Percentiles rank a stretch among this genome's conserved stretches.
These are phyloP conservation scores for Penicillium arizonense DNA, from an alignment of 495 filamentous ascomycete genomes.

Conservation along the genomic window DNA sequence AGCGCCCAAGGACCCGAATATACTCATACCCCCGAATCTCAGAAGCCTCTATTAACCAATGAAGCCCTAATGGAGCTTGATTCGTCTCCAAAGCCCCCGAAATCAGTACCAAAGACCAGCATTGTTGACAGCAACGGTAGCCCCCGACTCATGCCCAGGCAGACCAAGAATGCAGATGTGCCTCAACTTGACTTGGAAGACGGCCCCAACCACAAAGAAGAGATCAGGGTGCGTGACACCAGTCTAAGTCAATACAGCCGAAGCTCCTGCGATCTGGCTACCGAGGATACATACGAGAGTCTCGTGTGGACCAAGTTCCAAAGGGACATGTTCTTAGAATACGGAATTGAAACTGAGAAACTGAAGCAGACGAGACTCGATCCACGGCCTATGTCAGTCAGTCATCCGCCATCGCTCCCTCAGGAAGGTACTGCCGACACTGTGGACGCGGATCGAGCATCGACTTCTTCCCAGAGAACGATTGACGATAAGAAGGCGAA, in stretches of 20 bases:
- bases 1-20: background rate
- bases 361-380: background rate
- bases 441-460: background rate
- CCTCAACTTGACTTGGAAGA: background rate
- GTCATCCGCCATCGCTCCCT: background rate
- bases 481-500: background rate
- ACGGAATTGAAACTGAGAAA: slow-evolving; percentile 18
- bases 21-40: slow-evolving; percentile 18
- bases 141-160: slow-evolving; percentile 15
- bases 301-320: slow-evolving; percentile 16
- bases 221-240: background rate
- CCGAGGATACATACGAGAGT: background rate
- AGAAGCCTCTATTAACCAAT: slow-evolving; percentile 18
- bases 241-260: slow-evolving; percentile 11
- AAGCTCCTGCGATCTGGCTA: slow-evolving; percentile 1
- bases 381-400: background rate
- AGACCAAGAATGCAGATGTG: background rate
- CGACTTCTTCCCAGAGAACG: slow-evolving; percentile 1
- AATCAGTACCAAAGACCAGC: slow-evolving; percentile 6
- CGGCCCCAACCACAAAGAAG: background rate
- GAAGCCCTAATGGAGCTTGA: background rate
- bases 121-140: slow-evolving; percentile 34
- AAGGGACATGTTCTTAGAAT: slow-evolving; percentile 24
- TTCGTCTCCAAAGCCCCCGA: background rate
- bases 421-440: slow-evolving; percentile 1